Conservation (phyloP, 257 asterid genomes). For the Plantago elongata region DNA sequence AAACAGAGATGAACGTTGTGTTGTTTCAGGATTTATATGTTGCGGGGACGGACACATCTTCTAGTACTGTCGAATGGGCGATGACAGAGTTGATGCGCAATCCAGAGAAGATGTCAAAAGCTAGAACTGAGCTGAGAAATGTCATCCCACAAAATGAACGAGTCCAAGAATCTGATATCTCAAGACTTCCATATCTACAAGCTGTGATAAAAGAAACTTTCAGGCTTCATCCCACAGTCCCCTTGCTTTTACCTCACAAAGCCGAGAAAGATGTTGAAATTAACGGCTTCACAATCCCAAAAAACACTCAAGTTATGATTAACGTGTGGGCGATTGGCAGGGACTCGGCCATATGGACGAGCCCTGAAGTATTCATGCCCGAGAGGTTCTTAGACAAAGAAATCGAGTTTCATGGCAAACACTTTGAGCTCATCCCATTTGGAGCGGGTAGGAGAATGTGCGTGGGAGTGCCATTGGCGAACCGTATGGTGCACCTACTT, state of each 20-base stretch:
- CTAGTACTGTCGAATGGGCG: no score
- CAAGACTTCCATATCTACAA: neutral
- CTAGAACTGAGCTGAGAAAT: conserved; percentile 12
- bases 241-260: conserved; percentile 14
- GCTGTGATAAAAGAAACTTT: conserved; percentile 10
- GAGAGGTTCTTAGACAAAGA: conserved; percentile 19
- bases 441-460: conserved; percentile 24
- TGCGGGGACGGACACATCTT: no score
- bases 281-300: conserved; percentile 17
- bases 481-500: conserved; percentile 19
- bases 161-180: conserved; percentile 14
- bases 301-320: conserved; percentile 10
- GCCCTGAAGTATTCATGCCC: conserved; percentile 19
- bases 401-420: conserved; percentile 16
- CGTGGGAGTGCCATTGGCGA: conserved; percentile 21
- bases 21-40: no score
- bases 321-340: conserved; percentile 26
- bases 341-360: conserved; percentile 14
- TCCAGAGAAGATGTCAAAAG: no score
- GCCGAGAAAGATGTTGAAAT: neutral
- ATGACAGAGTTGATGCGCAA: no score
- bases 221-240: conserved; percentile 5
- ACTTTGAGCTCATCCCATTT: conserved; percentile 22
- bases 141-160: neutral
- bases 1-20: no score